Conservation (phyloP, 2,329 filamentous ascomycete species). For the Phyllosticta citrichinensis region DNA sequence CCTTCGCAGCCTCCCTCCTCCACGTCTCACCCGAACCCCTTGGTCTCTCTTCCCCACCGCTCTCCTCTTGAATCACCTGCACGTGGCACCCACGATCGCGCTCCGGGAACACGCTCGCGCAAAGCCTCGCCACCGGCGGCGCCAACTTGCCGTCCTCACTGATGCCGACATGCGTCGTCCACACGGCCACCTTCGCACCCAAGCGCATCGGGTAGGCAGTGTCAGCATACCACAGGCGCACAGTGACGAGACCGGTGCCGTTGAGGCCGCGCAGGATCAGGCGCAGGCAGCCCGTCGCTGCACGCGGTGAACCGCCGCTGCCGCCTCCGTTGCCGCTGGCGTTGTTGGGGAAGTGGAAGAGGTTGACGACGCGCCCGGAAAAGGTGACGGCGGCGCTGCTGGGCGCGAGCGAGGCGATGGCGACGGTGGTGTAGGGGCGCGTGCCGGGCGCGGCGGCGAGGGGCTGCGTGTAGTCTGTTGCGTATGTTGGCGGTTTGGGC, state of each 20-base stretch:
- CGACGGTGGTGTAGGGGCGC: constrained; percentile 35
- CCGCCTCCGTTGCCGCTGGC: neutral
- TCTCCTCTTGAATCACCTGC: constrained; percentile 36
- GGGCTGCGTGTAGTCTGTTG: neutral
- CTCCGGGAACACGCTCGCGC: constrained; percentile 49
- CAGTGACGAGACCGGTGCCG: constrained; percentile 43
- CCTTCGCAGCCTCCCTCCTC: constrained; percentile 2
- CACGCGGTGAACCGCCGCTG: constrained; percentile 19
- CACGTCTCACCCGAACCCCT: neutral
- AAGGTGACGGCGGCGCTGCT: constrained; percentile 44
- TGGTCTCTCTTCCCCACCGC: constrained; percentile 27
- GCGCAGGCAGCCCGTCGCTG: constrained; percentile 43
- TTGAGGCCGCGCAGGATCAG: constrained; percentile 43
- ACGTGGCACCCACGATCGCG: constrained; percentile 44
- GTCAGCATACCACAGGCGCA: constrained; percentile 43
- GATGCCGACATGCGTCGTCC: constrained; percentile 46
- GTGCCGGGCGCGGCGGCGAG: neutral
- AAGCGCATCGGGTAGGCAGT: constrained; percentile 36
- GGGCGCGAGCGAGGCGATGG: constrained; percentile 39
- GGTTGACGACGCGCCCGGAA: constrained; percentile 47
- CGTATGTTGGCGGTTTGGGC: constrained; percentile 16
- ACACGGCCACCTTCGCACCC: constrained; percentile 46
- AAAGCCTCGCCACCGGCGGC: constrained; percentile 37
- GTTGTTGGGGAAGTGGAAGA: constrained; percentile 15
- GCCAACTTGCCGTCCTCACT: constrained; percentile 33